These are phyloP conservation scores for Fusarium duplospermum DNA, from an alignment of 2,329 filamentous ascomycete genomes.

Conservation along the genomic window DNA sequence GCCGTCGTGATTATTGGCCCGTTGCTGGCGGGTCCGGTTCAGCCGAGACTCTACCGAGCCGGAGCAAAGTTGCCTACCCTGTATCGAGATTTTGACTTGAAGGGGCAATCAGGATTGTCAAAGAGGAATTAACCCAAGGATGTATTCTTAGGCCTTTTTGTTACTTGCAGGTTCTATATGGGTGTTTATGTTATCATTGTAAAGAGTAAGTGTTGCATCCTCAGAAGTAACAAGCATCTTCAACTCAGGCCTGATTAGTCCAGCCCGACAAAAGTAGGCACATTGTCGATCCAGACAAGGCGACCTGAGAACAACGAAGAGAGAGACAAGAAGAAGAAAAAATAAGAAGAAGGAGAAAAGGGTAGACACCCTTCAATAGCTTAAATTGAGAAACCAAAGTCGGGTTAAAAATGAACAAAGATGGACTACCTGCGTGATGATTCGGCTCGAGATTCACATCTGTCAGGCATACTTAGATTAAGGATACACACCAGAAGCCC, in stretches of 20 bases:
- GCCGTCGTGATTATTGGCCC: constrained; percentile 44
- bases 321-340: background rate
- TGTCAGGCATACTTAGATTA: no score
- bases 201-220: no score
- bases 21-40: constrained; percentile 25
- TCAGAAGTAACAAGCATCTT: no score
- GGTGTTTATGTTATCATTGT: no score
- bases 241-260: no score
- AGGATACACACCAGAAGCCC: background rate
- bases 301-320: background rate
- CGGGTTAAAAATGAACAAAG: no score
- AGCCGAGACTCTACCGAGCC: constrained; percentile 45
- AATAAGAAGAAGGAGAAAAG: no score
- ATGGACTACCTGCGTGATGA: background rate
- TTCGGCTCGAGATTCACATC: background rate
- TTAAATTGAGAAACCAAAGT: background rate
- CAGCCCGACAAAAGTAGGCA: no score
- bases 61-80: constrained; percentile 25
- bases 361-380: no score
- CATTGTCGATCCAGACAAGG: no score
- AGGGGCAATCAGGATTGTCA: background rate
- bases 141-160: background rate
- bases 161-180: no score
- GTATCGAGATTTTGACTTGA: background rate
- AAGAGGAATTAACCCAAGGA: background rate